phyloP scores from a whole-genome alignment of 164 flowering plant genomes.

The Nelumbo lutea region DNA sequence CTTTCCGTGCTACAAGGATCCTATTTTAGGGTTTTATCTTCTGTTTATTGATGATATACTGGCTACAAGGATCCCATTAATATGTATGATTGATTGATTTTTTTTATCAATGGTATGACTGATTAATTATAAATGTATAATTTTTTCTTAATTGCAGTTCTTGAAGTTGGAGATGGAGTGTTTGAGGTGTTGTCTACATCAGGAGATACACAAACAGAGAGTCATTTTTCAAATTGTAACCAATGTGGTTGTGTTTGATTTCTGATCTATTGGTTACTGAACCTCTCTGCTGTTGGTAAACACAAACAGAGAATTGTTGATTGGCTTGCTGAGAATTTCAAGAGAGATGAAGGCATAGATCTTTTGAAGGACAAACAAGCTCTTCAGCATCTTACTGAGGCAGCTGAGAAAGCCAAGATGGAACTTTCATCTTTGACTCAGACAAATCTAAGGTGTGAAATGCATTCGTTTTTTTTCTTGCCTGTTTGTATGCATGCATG shows the following conservation, averaged over 20 bases:
- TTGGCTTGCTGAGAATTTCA: constrained; percentile 68
- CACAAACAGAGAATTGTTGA: constrained; percentile 50
- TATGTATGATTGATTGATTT: background rate
- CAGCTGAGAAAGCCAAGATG: constrained; percentile 77
- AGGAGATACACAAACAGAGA: constrained; percentile 83
- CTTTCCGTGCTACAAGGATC: too few species aligned
- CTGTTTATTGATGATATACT: too few species aligned
- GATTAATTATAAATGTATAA: background rate
- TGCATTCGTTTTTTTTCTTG: too few species aligned
- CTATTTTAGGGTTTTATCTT: too few species aligned
- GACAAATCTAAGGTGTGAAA: constrained; percentile 47
- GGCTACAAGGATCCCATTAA: background rate
- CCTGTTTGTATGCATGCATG: too few species aligned
- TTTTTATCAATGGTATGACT: background rate
- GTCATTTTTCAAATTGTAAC: constrained; percentile 11
- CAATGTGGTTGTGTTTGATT: background rate
- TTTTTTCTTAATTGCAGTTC: constrained; percentile 41
- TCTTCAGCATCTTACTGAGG: constrained; percentile 58
- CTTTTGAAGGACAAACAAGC: constrained; percentile 71
- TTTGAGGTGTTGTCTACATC: constrained; percentile 84
- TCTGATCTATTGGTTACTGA: background rate
- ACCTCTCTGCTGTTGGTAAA: constrained; percentile 9
- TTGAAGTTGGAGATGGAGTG: constrained; percentile 91
- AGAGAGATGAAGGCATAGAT: constrained; percentile 77
- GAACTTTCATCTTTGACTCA: constrained; percentile 66